Percentiles rank a stretch among this genome's conserved stretches.
Evolutionary conservation across 257 asterid genomes (phyloP).

Genomic region (Solanum arcanum): DNA sequence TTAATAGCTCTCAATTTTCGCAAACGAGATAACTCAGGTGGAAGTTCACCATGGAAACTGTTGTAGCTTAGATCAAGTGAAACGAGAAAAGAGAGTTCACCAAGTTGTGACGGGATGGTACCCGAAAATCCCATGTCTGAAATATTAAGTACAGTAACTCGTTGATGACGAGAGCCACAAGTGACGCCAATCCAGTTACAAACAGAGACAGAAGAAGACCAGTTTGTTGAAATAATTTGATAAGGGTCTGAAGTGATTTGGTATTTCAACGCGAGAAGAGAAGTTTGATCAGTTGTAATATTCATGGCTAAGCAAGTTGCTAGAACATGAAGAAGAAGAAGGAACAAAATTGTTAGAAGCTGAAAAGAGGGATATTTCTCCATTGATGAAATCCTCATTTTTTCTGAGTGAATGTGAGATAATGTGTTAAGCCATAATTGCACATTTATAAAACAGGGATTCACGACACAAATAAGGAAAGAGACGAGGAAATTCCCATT

Average conservation of each 20-base stretch:
- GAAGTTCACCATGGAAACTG: slow-evolving; percentile 12
- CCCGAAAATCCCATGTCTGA: slow-evolving; percentile 16
- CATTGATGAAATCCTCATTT: background rate
- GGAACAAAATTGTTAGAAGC: background rate
- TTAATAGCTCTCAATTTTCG: background rate
- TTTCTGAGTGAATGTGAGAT: background rate
- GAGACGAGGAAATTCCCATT: background rate
- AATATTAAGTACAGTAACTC: slow-evolving; percentile 11
- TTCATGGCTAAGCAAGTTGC: background rate
- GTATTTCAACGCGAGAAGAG: slow-evolving; percentile 14
- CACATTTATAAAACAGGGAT: background rate
- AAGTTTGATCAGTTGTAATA: slow-evolving; percentile 17
- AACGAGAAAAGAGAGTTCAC: slow-evolving; percentile 23
- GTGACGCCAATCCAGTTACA: slow-evolving; percentile 25
- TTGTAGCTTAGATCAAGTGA: slow-evolving; percentile 16
- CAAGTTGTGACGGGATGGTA: slow-evolving; percentile 17
- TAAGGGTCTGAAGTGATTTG: background rate
- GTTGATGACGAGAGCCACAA: slow-evolving; percentile 16
- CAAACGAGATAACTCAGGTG: slow-evolving; percentile 6
- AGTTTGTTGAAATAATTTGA: slow-evolving; percentile 6
- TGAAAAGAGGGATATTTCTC: background rate
- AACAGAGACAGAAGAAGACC: slow-evolving; percentile 6
- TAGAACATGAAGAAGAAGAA: background rate
- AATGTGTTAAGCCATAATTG: background rate
- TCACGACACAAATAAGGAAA: background rate